Evolutionary conservation across 148 eudicot species (phyloP), one percentile per base, ranked within the genome.

Genomic region (Nepenthes gracilis): DNA sequence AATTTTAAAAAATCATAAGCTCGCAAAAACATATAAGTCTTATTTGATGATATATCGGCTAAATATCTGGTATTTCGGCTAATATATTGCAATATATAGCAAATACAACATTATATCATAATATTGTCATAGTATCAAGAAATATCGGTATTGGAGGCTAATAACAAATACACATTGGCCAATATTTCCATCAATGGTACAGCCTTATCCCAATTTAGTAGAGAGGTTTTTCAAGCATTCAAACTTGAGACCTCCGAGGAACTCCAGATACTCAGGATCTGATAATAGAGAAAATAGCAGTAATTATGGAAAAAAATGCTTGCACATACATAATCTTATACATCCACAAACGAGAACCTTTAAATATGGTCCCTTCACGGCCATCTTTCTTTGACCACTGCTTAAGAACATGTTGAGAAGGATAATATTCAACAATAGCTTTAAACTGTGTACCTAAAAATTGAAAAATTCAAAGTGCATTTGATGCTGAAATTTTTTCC

Each of bases 201-300:
- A n/a, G n/a, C n/a, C n/a, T n/a, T n/a, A n/a, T n/a, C n/a, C n/a
- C n/a, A n/a, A n/a, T n/a, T n/a, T n/a, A n/a, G n/a, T n/a, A n/a
- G n/a, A n/a, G n/a, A n/a, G n/a, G n/a, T n/a, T n/a, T n/a, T n/a
- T n/a, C n/a, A n/a, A n/a, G n/a, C n/a, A n/a, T n/a, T n/a, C n/a
- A n/a, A n/a, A n/a, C n/a, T n/a, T n/a, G n/a, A n/a, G n/a, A n/a
- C n/a, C n/a, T 72, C 79, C 86, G 58, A 84, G 85, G 65, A 84
- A 84, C 72, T 84, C 86, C 66, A 74, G 49, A 77, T 81, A 84
- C 55, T 77, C 83, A 23, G 84, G 83, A 81, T 84, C 86, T 84
- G 66, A 59, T 63, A 58, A 49, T 51, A 43, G 61, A 23, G 2
- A 57, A 33, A 56, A 65, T 53, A 60, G 53, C 12, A 45, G 33